Conservation (phyloP, 108 stramenopile genomes). For the Cyclotella baltica region DNA sequence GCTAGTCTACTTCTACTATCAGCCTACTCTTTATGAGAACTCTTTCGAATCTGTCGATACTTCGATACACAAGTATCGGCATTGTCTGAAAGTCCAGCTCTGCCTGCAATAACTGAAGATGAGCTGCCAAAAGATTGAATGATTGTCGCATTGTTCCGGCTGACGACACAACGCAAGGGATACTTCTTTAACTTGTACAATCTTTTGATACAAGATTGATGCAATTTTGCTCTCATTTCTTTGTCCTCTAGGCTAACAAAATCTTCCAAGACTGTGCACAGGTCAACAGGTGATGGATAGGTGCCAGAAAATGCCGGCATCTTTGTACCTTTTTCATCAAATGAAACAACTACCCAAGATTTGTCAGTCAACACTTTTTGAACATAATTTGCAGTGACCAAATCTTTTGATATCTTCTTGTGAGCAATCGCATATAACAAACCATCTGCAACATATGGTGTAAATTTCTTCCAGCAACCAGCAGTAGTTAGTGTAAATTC, state of each 20-base stretch:
- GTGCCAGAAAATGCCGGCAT: background rate
- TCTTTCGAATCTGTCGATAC: no score
- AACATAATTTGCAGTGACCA: conserved; percentile 7
- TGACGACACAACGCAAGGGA: conserved; percentile 10
- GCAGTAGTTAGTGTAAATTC: conserved; percentile 26
- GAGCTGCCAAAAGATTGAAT: conserved; percentile 14
- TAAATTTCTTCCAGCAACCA: conserved; percentile 27
- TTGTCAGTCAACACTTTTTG: conserved; percentile 13
- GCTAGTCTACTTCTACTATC: no score
- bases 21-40: no score
- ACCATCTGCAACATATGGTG: conserved; percentile 17
- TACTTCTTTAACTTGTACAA: background rate
- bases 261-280: conserved; percentile 20
- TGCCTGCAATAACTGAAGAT: background rate
- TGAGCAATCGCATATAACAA: conserved; percentile 13
- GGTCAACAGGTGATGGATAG: conserved; percentile 30
- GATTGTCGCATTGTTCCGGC: conserved; percentile 14
- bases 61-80: background rate
- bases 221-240: conserved; percentile 1
- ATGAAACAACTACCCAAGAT: conserved; percentile 16
- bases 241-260: conserved; percentile 1
- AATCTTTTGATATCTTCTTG: background rate
- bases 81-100: background rate
- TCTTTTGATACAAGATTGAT: conserved; percentile 12
- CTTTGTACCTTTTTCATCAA: background rate